These are phyloP conservation scores for Colletotrichum kahawae DNA, from an alignment of 2,329 filamentous ascomycete species.

Conservation along the genomic window DNA sequence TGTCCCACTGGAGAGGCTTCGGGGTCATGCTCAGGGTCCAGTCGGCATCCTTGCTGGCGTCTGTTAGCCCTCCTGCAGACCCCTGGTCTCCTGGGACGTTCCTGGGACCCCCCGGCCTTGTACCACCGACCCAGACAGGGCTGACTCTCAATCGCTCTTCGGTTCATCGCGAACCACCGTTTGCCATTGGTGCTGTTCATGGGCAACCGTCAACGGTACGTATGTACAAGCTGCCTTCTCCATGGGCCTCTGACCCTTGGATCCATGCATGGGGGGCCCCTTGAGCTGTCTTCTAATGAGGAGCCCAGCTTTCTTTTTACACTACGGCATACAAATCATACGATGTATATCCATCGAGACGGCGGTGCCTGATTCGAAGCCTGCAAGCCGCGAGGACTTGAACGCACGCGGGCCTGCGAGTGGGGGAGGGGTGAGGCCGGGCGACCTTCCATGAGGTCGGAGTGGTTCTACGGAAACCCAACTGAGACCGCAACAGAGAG, in stretches of 20 bases:
- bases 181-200: neutral
- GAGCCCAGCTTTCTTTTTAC: slow-evolving; percentile 8
- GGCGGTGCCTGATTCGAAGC: neutral
- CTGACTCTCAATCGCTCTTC: neutral
- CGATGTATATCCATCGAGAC: slow-evolving; percentile 14
- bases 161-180: slow-evolving; percentile 3
- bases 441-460: neutral
- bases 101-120: neutral
- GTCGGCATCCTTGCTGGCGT: neutral
- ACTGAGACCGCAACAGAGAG: neutral
- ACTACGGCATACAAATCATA: slow-evolving; percentile 17
- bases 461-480: neutral
- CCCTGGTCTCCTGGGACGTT: neutral
- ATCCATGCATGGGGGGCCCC: neutral
- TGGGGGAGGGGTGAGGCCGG: neutral
- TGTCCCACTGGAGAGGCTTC: slow-evolving; percentile 12
- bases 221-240: neutral
- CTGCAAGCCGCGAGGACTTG: neutral
- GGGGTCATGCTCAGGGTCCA: slow-evolving; percentile 5
- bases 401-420: neutral
- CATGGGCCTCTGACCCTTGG: neutral
- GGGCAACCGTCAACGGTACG: neutral
- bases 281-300: slow-evolving; percentile 3
- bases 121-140: slow-evolving; percentile 4
- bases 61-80: neutral